phyloP scores from a whole-genome alignment of 371 early-diverging fungal species.

The Entomophthora muscae region DNA sequence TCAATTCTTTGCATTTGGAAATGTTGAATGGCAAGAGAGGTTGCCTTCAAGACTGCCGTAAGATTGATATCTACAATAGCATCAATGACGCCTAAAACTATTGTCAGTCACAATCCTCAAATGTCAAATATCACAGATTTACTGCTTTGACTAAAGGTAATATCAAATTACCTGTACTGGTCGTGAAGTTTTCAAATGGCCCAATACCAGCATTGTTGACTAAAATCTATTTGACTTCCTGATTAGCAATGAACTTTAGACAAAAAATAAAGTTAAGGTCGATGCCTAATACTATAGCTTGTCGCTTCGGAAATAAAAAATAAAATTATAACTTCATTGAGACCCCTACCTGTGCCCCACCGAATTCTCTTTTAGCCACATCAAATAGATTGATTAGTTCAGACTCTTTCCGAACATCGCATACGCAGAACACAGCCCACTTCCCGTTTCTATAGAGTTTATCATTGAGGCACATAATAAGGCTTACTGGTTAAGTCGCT shows the following conservation, averaged over 20 bases:
- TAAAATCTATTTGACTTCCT: not conserved
- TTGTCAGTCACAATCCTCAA: too few relatives aligned
- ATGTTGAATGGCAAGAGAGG: conserved; percentile 1
- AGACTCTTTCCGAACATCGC: not conserved
- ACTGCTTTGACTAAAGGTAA: not conserved
- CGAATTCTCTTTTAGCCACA: not conserved
- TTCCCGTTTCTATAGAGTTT: not conserved
- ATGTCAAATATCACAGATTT: too few relatives aligned
- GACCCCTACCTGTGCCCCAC: conserved; percentile 4
- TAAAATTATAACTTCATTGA: not conserved
- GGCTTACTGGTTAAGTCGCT: not conserved
- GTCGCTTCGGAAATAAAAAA: too few relatives aligned
- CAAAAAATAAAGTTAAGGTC: too few relatives aligned
- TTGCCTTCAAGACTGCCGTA: not conserved
- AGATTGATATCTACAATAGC: not conserved
- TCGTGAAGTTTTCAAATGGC: not conserved
- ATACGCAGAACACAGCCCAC: not conserved
- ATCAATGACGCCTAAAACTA: not conserved
- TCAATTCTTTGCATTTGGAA: not conserved
- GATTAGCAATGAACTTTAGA: too few relatives aligned
- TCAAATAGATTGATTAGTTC: not conserved
- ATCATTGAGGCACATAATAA: not conserved
- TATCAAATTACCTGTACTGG: not conserved
- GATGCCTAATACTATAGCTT: too few relatives aligned
- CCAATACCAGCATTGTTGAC: conserved; percentile 5